phyloP scores from a whole-genome alignment of 306 rosid species.

The Acacia melanoxylon region DNA sequence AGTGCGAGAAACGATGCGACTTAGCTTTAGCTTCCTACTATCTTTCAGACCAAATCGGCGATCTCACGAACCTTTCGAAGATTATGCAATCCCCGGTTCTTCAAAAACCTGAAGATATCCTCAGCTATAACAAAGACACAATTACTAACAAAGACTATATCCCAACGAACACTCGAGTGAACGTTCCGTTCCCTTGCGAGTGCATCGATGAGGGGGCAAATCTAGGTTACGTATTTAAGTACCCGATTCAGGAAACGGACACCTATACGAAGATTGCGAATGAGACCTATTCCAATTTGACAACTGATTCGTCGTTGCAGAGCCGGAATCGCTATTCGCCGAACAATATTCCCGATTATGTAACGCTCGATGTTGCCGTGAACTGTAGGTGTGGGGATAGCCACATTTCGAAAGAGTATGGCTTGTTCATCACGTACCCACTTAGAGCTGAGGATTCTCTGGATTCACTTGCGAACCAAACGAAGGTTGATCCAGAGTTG shows the following conservation, averaged over 20 bases:
- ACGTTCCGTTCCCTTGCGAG: constrained; percentile 63
- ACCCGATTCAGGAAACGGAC: constrained; percentile 21
- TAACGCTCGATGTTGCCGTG: constrained; percentile 45
- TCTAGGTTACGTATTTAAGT: constrained; percentile 52
- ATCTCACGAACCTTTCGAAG: constrained; percentile 26
- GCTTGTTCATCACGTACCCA: constrained; percentile 74
- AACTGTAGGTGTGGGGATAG: constrained; percentile 73
- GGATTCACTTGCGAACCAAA: constrained; percentile 33
- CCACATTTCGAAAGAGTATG: constrained; percentile 49
- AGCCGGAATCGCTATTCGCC: constrained; percentile 32
- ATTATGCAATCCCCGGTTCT: constrained; percentile 28
- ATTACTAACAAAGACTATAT: constrained; percentile 31
- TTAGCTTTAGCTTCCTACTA: constrained; percentile 68
- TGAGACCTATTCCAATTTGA: constrained; percentile 43
- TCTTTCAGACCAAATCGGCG: background rate
- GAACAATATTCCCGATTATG: constrained; percentile 31
- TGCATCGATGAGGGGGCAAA: constrained; percentile 42
- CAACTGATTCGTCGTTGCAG: constrained; percentile 46
- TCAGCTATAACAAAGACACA: constrained; percentile 38
- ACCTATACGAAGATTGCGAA: constrained; percentile 40
- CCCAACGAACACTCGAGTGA: constrained; percentile 3
- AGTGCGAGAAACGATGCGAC: constrained; percentile 45
- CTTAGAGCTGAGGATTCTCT: constrained; percentile 48
- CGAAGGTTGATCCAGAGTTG: constrained; percentile 21
- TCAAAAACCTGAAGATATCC: constrained; percentile 29